phyloP scores from a whole-genome alignment of 257 asterid genomes.

The Misopates orontium region DNA sequence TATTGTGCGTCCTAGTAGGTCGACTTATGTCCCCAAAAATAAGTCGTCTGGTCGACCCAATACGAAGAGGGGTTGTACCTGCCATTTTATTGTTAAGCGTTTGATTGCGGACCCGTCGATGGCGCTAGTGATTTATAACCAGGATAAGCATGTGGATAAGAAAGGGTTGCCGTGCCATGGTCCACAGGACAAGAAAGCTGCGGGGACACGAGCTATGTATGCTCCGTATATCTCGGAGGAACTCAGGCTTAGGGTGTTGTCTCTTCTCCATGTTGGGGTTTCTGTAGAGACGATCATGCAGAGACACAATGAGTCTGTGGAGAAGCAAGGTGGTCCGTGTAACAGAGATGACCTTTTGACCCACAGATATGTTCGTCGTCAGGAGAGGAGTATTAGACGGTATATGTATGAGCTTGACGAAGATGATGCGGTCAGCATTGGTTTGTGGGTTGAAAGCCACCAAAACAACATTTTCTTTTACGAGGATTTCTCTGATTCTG shows the following conservation, averaged over 20 bases:
- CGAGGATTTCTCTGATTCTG: slow-evolving; percentile 78
- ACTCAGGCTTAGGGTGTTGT: slow-evolving; percentile 82
- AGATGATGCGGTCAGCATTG: slow-evolving; percentile 78
- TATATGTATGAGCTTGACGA: slow-evolving; percentile 72
- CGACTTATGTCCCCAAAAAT: slow-evolving; percentile 69
- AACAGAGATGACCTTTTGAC: slow-evolving; percentile 95
- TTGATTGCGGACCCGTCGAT: slow-evolving; percentile 87
- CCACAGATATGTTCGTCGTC: slow-evolving; percentile 92
- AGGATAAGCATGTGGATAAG: slow-evolving; percentile 86
- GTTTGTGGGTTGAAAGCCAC: slow-evolving; percentile 79
- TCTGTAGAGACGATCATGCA: slow-evolving; percentile 98
- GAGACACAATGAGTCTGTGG: slow-evolving; percentile 87
- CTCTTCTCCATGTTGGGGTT: slow-evolving; percentile 90
- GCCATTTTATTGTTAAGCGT: slow-evolving; percentile 94
- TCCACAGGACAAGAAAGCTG: slow-evolving; percentile 82
- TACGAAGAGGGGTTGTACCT: slow-evolving; percentile 95
- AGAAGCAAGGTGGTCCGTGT: slow-evolving; percentile 90
- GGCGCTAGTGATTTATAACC: slow-evolving; percentile 80
- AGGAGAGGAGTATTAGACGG: slow-evolving; percentile 82
- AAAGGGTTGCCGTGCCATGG: slow-evolving; percentile 93
- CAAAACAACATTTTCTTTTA: slow-evolving; percentile 75
- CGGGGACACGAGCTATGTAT: slow-evolving; percentile 96
- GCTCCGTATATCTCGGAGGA: slow-evolving; percentile 98
- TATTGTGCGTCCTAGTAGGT: slow-evolving; percentile 85
- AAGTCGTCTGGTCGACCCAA: slow-evolving; percentile 90